Evolutionary conservation across 495 filamentous ascomycete species (phyloP).

Genomic region (Opeltia flavorubescens): DNA sequence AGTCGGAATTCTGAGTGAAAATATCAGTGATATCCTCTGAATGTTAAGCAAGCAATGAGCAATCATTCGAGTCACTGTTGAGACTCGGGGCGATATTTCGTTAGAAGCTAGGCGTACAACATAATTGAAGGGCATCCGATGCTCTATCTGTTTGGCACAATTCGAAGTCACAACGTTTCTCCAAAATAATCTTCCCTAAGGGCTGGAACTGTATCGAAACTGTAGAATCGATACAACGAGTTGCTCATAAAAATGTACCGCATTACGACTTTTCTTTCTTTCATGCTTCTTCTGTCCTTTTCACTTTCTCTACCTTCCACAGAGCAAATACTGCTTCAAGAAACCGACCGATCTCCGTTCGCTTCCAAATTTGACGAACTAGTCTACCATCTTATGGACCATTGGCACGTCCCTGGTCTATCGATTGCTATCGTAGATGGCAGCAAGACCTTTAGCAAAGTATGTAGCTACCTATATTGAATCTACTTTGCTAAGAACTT

Average conservation of each 20-base stretch:
- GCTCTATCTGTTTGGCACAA: too few species aligned
- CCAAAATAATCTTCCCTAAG: too few species aligned
- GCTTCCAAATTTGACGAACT: slow-evolving; percentile 24
- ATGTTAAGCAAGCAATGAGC: too few species aligned
- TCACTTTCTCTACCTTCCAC: not conserved
- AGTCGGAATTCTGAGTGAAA: too few species aligned
- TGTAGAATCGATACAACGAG: too few species aligned
- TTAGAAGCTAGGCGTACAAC: too few species aligned
- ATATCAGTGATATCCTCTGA: too few species aligned
- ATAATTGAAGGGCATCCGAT: too few species aligned
- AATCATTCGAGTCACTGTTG: too few species aligned
- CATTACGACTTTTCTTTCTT: not conserved
- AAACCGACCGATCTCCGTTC: slow-evolving; percentile 12
- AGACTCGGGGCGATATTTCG: too few species aligned
- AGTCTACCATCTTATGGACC: slow-evolving; percentile 23
- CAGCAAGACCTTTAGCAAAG: slow-evolving; percentile 28
- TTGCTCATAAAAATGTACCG: not conserved
- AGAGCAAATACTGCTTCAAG: slow-evolving; percentile 4
- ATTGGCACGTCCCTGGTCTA: slow-evolving; percentile 37
- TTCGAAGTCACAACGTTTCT: too few species aligned
- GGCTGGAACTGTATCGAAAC: too few species aligned
- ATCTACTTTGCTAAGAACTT: not conserved
- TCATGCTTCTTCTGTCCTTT: not conserved
- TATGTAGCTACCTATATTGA: slow-evolving; percentile 11
- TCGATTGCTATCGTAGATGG: slow-evolving; percentile 34